These are phyloP conservation scores for Hymenoscyphus salicellus DNA, from an alignment of 2,329 filamentous ascomycete genomes.

Conservation along the genomic window DNA sequence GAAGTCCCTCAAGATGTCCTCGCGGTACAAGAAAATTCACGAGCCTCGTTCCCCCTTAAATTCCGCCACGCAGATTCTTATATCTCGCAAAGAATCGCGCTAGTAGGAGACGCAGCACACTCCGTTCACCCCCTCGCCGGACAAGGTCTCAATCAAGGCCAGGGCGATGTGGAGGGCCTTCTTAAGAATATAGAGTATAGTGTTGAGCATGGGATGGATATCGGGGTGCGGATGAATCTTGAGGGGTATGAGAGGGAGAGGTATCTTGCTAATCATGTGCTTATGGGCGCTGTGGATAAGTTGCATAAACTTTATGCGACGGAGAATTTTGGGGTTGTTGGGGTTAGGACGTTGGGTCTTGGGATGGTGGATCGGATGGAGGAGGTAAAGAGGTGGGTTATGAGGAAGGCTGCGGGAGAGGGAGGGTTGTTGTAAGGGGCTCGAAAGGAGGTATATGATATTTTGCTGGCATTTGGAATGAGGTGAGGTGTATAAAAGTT, in stretches of 20 bases:
- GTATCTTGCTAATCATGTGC: constrained; percentile 76
- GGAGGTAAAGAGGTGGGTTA: constrained; percentile 79
- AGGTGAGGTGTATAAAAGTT: neutral
- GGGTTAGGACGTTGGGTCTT: constrained; percentile 73
- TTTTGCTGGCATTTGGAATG: neutral
- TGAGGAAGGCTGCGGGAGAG: constrained; percentile 66
- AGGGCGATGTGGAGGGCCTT: constrained; percentile 82
- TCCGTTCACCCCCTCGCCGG: constrained; percentile 92
- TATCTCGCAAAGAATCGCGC: constrained; percentile 80
- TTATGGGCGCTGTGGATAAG: constrained; percentile 82
- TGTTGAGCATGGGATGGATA: constrained; percentile 79
- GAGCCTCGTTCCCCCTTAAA: constrained; percentile 88
- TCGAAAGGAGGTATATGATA: neutral
- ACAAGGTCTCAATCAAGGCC: constrained; percentile 89
- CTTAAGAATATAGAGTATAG: constrained; percentile 71
- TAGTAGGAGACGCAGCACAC: constrained; percentile 93
- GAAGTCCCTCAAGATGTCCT: constrained; percentile 64
- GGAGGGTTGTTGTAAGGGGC: constrained; percentile 41
- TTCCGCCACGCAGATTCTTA: constrained; percentile 94
- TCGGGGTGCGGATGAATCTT: constrained; percentile 73
- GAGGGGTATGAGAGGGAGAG: constrained; percentile 79
- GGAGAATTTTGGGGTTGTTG: constrained; percentile 73
- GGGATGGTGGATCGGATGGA: constrained; percentile 70
- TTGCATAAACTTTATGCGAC: constrained; percentile 90
- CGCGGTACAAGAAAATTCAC: constrained; percentile 71